Conservation (phyloP, 2,329 filamentous ascomycete species). For the Claviceps purpurea region DNA sequence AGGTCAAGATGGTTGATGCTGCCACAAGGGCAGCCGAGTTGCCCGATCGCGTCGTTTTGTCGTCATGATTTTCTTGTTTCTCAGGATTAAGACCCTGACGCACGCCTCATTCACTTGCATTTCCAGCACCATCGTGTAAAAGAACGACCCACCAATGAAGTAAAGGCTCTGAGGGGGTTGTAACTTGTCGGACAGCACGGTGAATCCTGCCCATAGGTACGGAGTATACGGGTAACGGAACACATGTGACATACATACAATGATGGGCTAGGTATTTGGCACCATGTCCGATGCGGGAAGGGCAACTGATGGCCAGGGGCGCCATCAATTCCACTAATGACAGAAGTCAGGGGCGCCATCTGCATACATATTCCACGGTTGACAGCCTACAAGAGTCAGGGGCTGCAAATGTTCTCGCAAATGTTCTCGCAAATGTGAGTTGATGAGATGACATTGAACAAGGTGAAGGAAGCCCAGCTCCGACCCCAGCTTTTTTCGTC, state of each 20-base stretch:
- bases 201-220: too few species aligned
- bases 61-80: background rate
- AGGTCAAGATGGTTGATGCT: background rate
- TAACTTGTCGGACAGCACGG: background rate
- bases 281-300: background rate
- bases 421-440: too few species aligned
- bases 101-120: too few species aligned
- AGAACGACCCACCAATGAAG: background rate
- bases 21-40: background rate
- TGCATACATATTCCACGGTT: background rate
- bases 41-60: background rate
- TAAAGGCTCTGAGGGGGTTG: background rate
- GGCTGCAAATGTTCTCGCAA: too few species aligned
- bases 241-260: too few species aligned
- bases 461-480: too few species aligned
- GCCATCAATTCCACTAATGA: background rate
- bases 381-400: too few species aligned
- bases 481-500: background rate
- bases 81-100: too few species aligned
- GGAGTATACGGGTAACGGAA: too few species aligned
- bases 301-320: background rate
- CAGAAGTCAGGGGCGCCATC: background rate
- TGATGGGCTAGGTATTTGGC: background rate
- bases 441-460: too few species aligned
- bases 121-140: background rate